Base-by-base conservation (phyloP, 352 stramenopile species). In the Achlya hypogyna region DNA sequence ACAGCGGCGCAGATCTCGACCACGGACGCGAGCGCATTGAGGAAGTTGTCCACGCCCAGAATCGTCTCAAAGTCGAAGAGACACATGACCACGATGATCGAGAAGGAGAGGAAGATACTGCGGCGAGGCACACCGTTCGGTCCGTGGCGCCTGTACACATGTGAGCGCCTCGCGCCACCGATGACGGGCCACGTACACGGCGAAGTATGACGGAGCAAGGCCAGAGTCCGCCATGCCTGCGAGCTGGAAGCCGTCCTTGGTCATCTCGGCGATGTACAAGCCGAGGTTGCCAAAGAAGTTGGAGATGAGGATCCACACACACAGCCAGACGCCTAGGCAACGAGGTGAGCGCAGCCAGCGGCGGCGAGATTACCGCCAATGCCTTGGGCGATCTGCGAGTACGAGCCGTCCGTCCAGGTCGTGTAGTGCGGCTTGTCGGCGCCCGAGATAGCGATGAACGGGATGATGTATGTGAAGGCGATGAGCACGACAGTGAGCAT, bases 21-120 rank as follows among this genome's bases (percentile, higher is more conserved):
- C 18, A 93, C 66, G 0, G 78, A 86, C 54, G 84, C 77, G 25
- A 91, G 69, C n/a, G 75, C 79, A 10, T 80, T 90, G 20, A 90
- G 59, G 52, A 93, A 89, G 70, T 93, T 93, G 65, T 89, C 82
- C 27, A 93, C 78, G 29, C 79, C 83, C 59, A 91, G 71, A 53
- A 92, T 93, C 43, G 79, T 84, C 66, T 87, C 77, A 51, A 93
- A 93, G 54, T 91, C 82, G 25, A 93, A 88, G 29, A 89, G 70
- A 0, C 81, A 81, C 77, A 91, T 87, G 64, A 82, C 80, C 4
- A 87, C 76, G 38, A 93, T 91, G 62, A 93, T 87, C 58, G 73
- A 75, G 38, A 91, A 88, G 51, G 83, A 84, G 40, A 91, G 65
- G 31, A 88, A 45, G 52, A 93, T 91, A 8, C 82, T 79, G 31